phyloP scores from a whole-genome alignment of 2,329 filamentous ascomycete species.

The Fusarium dlaminii region DNA sequence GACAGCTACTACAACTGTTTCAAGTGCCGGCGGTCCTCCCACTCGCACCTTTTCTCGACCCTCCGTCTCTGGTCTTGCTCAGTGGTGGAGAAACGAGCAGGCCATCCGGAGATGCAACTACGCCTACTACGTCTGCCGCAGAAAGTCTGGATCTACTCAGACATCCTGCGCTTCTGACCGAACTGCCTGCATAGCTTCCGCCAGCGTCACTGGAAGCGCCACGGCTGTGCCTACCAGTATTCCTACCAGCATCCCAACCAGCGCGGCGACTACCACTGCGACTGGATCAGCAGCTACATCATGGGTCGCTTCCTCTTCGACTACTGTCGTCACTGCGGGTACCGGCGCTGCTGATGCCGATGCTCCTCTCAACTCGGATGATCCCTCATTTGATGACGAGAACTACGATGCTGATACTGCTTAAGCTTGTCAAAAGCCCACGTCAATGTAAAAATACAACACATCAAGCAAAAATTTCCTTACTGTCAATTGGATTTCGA shows the following conservation, averaged over 20 bases:
- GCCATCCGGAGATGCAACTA: background rate
- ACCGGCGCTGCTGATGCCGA: background rate
- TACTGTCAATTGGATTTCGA: background rate
- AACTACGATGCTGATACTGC: background rate
- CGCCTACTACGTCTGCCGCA: conserved; percentile 1
- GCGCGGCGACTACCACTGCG: background rate
- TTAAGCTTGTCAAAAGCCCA: background rate
- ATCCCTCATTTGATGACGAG: background rate
- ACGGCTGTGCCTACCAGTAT: background rate
- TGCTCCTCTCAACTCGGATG: background rate
- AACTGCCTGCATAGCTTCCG: background rate
- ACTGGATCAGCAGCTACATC: background rate
- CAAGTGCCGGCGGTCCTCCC: background rate
- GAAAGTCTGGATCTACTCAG: background rate
- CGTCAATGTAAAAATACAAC: background rate
- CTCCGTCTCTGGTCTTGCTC: background rate
- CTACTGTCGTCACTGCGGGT: background rate
- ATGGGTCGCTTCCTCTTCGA: background rate
- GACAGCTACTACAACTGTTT: background rate
- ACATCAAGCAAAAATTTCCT: background rate
- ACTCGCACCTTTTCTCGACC: background rate
- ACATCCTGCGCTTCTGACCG: background rate
- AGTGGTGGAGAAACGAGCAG: conserved; percentile 7
- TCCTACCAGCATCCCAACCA: background rate
- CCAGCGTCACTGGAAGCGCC: background rate